A percentile compares a stretch with the other conserved stretches of the same genome.
phyloP scores from a whole-genome alignment of 2,329 filamentous ascomycete genomes.

The Beauveria bassiana region DNA sequence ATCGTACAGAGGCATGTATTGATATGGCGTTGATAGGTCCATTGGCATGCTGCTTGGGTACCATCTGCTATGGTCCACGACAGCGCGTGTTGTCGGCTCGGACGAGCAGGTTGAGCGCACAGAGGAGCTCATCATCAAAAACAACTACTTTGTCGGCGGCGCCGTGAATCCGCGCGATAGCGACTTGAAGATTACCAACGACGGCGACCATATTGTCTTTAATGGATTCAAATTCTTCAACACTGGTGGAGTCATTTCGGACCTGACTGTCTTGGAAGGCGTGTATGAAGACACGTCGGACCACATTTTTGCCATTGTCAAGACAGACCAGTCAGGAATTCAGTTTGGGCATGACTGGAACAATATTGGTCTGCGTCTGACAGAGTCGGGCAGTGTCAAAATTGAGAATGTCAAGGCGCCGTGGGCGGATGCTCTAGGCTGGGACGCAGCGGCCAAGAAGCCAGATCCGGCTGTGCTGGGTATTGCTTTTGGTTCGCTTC shows the following conservation, averaged over 20 bases:
- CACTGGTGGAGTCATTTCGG: conserved; percentile 58
- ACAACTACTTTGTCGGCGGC: conserved; percentile 60
- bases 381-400: conserved; percentile 54
- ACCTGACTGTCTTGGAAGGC: conserved; percentile 58
- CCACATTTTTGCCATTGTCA: conserved; percentile 56
- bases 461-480: conserved; percentile 42
- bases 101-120: conserved; percentile 50
- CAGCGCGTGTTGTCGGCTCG: conserved; percentile 52
- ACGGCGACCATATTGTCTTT: conserved; percentile 49
- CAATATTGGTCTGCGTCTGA: conserved; percentile 55
- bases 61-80: conserved; percentile 56
- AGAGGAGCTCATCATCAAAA: conserved; percentile 49
- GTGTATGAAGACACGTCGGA: conserved; percentile 48
- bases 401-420: conserved; percentile 49
- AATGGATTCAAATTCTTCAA: conserved; percentile 60
- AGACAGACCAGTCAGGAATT: conserved; percentile 50
- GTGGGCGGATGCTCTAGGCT: conserved; percentile 56
- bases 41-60: conserved; percentile 60
- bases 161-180: conserved; percentile 59
- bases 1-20: neutral
- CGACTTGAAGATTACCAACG: conserved; percentile 47
- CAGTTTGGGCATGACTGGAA: conserved; percentile 56
- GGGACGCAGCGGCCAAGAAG: conserved; percentile 42
- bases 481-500: conserved; percentile 47
- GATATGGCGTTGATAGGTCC: conserved; percentile 27